Percentiles rank a stretch among this genome's conserved stretches.
Evolutionary conservation across 1,284 basidiomycete genomes (phyloP).

Genomic region (Cryptococcus sp.): DNA sequence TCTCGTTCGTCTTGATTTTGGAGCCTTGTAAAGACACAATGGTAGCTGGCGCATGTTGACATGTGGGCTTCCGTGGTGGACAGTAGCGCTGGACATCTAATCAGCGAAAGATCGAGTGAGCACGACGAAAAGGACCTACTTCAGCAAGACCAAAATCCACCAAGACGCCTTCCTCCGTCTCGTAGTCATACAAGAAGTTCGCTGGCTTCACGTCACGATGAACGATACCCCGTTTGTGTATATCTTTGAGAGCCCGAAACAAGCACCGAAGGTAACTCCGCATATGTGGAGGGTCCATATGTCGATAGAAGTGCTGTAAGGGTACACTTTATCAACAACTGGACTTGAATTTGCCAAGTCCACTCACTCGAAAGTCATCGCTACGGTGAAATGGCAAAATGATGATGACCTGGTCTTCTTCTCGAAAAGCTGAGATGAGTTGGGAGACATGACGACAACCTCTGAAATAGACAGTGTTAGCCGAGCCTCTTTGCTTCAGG

Average conservation of each 20-base stretch:
- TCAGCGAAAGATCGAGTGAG: background rate
- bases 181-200: slow-evolving; percentile 93
- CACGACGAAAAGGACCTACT: slow-evolving; percentile 57
- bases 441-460: slow-evolving; percentile 84
- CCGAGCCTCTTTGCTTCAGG: background rate
- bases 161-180: slow-evolving; percentile 78
- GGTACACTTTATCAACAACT: background rate
- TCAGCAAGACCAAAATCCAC: slow-evolving; percentile 96
- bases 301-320: slow-evolving; percentile 49
- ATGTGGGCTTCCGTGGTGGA: slow-evolving; percentile 55
- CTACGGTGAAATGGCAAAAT: slow-evolving; percentile 93
- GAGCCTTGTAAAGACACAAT: slow-evolving; percentile 67
- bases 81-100: slow-evolving; percentile 44
- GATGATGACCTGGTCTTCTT: slow-evolving; percentile 89
- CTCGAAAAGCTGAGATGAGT: slow-evolving; percentile 89
- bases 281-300: slow-evolving; percentile 57
- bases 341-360: background rate
- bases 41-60: slow-evolving; percentile 71
- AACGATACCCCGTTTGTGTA: slow-evolving; percentile 84
- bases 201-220: slow-evolving; percentile 99
- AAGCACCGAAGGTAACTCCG: slow-evolving; percentile 89
- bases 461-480: slow-evolving; percentile 55
- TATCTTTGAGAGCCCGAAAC: slow-evolving; percentile 84
- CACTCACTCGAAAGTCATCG: slow-evolving; percentile 84
- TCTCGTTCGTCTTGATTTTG: slow-evolving; percentile 39